A percentile compares a stretch with the other conserved stretches of the same genome.
These are phyloP conservation scores for Kingdonia uniflora DNA, from an alignment of 164 flowering plant species.

Conservation along the genomic window DNA sequence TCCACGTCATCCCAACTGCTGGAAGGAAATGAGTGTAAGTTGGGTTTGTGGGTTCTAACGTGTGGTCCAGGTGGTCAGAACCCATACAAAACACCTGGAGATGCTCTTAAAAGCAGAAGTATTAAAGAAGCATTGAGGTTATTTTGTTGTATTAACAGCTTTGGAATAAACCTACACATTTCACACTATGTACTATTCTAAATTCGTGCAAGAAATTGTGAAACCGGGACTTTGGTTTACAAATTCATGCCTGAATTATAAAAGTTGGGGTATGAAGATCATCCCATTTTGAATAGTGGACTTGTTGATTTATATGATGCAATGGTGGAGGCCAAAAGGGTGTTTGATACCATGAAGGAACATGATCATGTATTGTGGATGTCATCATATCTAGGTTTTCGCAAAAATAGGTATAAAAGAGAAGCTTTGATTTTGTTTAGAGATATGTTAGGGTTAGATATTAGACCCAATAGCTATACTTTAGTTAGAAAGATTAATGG, in stretches of 20 bases:
- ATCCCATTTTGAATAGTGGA: constrained; percentile 25
- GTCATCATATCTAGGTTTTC: constrained; percentile 28
- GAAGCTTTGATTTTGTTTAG: constrained; percentile 33
- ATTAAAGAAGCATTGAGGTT: constrained; percentile 17
- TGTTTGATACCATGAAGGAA: constrained; percentile 25
- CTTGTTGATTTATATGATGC: constrained; percentile 34
- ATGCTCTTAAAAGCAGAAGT: no score
- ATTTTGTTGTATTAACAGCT: constrained; percentile 12
- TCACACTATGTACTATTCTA: constrained; percentile 17
- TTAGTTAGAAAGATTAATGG: constrained; percentile 29
- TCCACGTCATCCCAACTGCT: no score
- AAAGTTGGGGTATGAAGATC: constrained; percentile 18
- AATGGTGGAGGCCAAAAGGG: constrained; percentile 22
- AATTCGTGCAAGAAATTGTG: constrained; percentile 16
- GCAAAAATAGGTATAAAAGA: constrained; percentile 27
- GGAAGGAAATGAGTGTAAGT: no score
- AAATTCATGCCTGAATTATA: constrained; percentile 30
- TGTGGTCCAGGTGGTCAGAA: no score
- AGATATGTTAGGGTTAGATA: constrained; percentile 21
- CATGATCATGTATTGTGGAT: constrained; percentile 45
- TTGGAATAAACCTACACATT: constrained; percentile 18
- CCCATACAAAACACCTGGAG: no score
- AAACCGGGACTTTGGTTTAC: constrained; percentile 23
- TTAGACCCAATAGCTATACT: constrained; percentile 33
- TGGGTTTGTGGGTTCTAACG: no score